Evolutionary conservation across 768 basidiomycete genomes (phyloP), one percentile per base, ranked within the genome.

Genomic region (Lepiota subincarnata): DNA sequence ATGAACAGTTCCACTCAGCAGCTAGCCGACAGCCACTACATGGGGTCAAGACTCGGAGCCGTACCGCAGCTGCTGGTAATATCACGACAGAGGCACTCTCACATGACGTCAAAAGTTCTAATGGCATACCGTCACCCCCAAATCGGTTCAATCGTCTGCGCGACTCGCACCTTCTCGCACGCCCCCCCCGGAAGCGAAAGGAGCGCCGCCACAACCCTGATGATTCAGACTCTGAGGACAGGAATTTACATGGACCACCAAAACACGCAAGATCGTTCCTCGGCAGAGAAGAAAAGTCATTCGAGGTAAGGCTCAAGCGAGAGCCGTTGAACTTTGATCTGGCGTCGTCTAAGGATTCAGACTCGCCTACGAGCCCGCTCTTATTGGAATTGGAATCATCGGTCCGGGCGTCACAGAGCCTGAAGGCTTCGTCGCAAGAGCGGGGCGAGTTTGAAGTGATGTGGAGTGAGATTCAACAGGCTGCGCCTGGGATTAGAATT

Each of bases 401-500:
- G 19, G 4, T 13, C n/a, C 19, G 19, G 14, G 6, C 13, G 20
- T 26, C 1, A 6, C 14, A 3, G 14, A 36, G 10, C 3, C 35
- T 11, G 13, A 19, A 4, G 24, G 13, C 18, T 28, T 18, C 28
- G 45, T 34, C 22, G 1, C 50, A 54, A 4, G 59, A 80, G 26
- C 60, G 78, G 12, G 59, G 70, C 13, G 67, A 64, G 35, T 65
- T 83, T 13, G 75, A 77, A 37, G 36, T 42, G 31, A 56, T 75
- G 47, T 63, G 82, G 44, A 79, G 80, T 37, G 80, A 41, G 20
- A 24, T 54, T 14, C 31, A 40, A 14, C 13, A 34, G 80, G 6
- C 73, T 78, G 24, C 69, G 78, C 31, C 68, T 81, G 16, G 69
- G 70, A 51, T 72, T 75, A 49, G 71, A 75, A 44, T 69, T 80